Conservation (phyloP, 352 stramenopile species). For the Phytophthora rubi region DNA sequence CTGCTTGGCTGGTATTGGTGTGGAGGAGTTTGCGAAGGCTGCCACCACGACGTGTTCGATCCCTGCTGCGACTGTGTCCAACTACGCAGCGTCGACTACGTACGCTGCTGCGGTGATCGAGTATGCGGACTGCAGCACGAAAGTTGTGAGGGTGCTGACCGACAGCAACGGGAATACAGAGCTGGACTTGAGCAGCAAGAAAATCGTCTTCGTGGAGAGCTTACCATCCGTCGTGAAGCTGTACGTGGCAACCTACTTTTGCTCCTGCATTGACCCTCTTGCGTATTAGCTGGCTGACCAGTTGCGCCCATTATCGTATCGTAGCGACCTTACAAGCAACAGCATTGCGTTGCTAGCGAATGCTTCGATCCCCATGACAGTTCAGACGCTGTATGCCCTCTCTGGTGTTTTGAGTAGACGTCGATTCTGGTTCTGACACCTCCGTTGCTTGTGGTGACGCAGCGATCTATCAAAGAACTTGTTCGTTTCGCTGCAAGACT, state of each 20-base stretch:
- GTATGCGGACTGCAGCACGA: slow-evolving; percentile 28
- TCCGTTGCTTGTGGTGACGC: not conserved
- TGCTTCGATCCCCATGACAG: slow-evolving; percentile 28
- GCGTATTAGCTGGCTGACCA: too few species aligned
- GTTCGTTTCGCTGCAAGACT: slow-evolving; percentile 37
- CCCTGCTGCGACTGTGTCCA: slow-evolving; percentile 21
- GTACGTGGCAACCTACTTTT: slow-evolving; percentile 17
- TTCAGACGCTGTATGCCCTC: slow-evolving; percentile 40
- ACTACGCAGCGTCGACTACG: slow-evolving; percentile 5
- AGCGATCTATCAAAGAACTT: slow-evolving; percentile 50
- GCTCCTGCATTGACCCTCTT: too few species aligned
- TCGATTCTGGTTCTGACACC: not conserved
- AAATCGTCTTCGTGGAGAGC: slow-evolving; percentile 39
- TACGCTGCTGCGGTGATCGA: slow-evolving; percentile 25
- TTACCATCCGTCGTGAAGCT: slow-evolving; percentile 37
- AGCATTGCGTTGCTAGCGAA: slow-evolving; percentile 34
- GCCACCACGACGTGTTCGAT: slow-evolving; percentile 8
- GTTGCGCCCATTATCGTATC: not conserved
- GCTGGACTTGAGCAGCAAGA: slow-evolving; percentile 37
- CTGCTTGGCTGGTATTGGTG: not conserved
- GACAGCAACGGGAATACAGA: slow-evolving; percentile 12
- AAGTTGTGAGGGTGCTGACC: slow-evolving; percentile 29
- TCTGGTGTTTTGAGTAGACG: not conserved
- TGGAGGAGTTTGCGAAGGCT: not conserved
- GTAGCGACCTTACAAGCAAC: slow-evolving; percentile 47